Percentiles rank a stretch among this genome's conserved stretches.
Conservation (phyloP, 1,284 basidiomycete genomes). For the Apiotrichum brassicae region DNA sequence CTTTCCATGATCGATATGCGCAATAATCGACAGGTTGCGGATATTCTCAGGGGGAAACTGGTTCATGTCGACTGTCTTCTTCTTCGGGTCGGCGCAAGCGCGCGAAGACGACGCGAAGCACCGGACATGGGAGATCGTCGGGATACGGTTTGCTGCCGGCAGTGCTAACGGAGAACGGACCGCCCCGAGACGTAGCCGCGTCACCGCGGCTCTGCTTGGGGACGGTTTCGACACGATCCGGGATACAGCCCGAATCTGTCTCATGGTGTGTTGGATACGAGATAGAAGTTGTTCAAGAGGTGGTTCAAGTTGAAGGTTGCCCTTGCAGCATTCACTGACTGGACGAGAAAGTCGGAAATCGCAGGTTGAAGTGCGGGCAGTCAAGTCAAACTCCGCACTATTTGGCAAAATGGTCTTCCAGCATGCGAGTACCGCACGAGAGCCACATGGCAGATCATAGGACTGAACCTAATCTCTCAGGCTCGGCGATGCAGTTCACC, state of each 20-base stretch:
- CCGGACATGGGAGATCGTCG: constrained; percentile 1
- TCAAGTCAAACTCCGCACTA: no score
- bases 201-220: not conserved
- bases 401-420: no score
- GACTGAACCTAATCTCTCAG: no score
- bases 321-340: no score
- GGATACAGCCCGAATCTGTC: constrained; percentile 2
- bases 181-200: not conserved
- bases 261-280: no score
- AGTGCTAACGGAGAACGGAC: not conserved
- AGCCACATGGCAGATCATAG: no score
- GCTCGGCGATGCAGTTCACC: no score
- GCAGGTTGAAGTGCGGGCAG: no score
- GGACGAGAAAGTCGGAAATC: no score
- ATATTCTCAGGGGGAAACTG: constrained; percentile 69
- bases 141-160: not conserved
- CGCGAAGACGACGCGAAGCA: constrained; percentile 4
- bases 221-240: not conserved
- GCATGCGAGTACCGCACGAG: no score
- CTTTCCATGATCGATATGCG: constrained; percentile 89
- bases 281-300: no score
- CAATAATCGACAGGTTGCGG: constrained; percentile 89
- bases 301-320: no score
- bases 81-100: constrained; percentile 8
- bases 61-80: constrained; percentile 53